phyloP scores from a whole-genome alignment of 345 rosid genomes.

The Firmiana major region DNA sequence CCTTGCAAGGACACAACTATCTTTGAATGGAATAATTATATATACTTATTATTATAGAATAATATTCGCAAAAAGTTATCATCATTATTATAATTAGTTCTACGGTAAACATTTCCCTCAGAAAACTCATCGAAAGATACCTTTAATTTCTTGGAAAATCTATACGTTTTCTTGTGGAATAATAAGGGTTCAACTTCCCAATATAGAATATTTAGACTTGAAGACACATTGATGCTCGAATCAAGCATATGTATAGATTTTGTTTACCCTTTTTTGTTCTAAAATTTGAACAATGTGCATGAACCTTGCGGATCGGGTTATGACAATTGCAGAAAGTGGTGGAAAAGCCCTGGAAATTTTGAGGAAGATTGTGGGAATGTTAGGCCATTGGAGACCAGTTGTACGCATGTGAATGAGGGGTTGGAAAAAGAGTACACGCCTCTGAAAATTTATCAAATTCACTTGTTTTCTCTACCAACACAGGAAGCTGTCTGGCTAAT shows the following conservation, averaged over 20 bases:
- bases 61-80: no score
- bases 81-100: no score
- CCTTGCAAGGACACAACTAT: not conserved
- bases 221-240: not conserved
- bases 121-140: not conserved
- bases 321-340: not conserved
- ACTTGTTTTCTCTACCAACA: not conserved
- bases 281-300: not conserved
- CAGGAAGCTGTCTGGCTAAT: not conserved
- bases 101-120: not conserved
- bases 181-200: not conserved
- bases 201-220: not conserved
- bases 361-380: slow-evolving; percentile 16
- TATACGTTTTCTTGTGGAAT: not conserved
- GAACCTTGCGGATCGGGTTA: not conserved
- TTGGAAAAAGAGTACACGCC: slow-evolving; percentile 2
- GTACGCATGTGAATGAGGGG: not conserved
- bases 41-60: no score
- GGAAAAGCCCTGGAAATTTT: slow-evolving; percentile 18
- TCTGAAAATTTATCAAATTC: slow-evolving; percentile 8
- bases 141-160: not conserved
- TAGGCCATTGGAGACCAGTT: no score
- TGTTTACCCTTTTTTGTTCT: not conserved
- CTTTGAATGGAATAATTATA: not conserved
- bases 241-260: not conserved